These are phyloP conservation scores for Agaricus sinodeliciosus DNA, from an alignment of 768 basidiomycete genomes.

Conservation along the genomic window DNA sequence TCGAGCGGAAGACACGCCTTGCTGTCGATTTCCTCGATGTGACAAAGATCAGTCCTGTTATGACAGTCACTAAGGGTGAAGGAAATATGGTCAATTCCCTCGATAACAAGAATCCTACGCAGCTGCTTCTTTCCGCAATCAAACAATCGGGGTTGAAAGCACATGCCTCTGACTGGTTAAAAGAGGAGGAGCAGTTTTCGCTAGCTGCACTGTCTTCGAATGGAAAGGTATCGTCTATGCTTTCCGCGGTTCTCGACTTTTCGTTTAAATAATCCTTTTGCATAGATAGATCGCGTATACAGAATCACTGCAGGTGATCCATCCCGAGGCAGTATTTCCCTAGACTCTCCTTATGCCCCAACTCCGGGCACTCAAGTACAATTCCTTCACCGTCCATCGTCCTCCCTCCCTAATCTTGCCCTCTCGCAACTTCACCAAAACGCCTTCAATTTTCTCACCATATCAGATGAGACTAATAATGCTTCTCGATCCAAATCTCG, in stretches of 20 bases:
- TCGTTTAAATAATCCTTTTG: not conserved
- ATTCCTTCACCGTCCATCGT: constrained; percentile 34
- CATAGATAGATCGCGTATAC: constrained; percentile 40
- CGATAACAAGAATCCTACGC: constrained; percentile 51
- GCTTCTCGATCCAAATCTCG: not conserved
- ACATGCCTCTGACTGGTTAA: constrained; percentile 23
- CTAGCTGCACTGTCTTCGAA: constrained; percentile 34
- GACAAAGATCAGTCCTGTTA: constrained; percentile 33
- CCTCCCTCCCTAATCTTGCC: constrained; percentile 10
- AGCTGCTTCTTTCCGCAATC: constrained; percentile 51
- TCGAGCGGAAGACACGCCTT: constrained; percentile 17
- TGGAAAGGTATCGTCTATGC: constrained; percentile 19
- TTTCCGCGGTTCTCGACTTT: not conserved
- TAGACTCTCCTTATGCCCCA: constrained; percentile 49
- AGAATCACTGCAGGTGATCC: constrained; percentile 68
- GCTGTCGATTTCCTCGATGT: constrained; percentile 33
- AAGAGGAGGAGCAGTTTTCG: constrained; percentile 53
- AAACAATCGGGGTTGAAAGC: constrained; percentile 23
- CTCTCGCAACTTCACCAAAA: not conserved
- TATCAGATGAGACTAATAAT: constrained; percentile 7
- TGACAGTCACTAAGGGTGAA: constrained; percentile 56
- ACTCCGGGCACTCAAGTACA: constrained; percentile 42
- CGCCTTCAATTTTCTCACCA: constrained; percentile 12
- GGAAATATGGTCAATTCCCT: constrained; percentile 67
- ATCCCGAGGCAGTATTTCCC: constrained; percentile 54